Evolutionary conservation across 768 basidiomycete species (phyloP).

Genomic region (Cystobasidium tubakii): DNA sequence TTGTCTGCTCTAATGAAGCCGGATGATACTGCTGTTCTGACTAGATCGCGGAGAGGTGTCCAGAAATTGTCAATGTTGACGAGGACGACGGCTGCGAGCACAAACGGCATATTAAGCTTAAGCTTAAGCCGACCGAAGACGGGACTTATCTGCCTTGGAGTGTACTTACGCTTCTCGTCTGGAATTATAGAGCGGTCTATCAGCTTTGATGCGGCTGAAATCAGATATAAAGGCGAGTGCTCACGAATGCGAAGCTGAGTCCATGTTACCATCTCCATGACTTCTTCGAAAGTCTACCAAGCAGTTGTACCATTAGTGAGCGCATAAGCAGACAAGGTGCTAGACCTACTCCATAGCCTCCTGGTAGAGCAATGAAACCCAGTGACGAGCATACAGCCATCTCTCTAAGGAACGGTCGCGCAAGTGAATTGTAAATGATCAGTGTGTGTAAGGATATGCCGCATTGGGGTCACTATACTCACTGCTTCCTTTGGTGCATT

Average conservation of each 20-base stretch:
- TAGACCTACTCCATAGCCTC: constrained; percentile 64
- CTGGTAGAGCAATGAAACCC: constrained; percentile 83
- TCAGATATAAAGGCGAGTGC: too few species aligned
- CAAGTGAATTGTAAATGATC: constrained; percentile 58
- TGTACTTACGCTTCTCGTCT: constrained; percentile 38
- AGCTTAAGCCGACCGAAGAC: too few species aligned
- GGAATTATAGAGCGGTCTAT: not conserved
- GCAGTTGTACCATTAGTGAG: not conserved
- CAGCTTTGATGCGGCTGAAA: too few species aligned
- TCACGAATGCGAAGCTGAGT: constrained; percentile 76
- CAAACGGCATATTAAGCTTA: too few species aligned
- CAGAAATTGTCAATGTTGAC: constrained; percentile 81
- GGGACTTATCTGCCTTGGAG: not conserved
- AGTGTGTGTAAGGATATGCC: not conserved
- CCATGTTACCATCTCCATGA: constrained; percentile 83
- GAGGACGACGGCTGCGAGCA: constrained; percentile 66
- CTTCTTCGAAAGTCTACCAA: constrained; percentile 75
- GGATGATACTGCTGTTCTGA: constrained; percentile 61
- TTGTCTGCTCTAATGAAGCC: constrained; percentile 53
- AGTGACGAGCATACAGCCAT: constrained; percentile 71
- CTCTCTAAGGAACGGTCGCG: too few species aligned
- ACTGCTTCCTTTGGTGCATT: constrained; percentile 39
- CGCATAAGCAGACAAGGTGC: not conserved
- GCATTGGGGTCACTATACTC: not conserved
- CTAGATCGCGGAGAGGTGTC: constrained; percentile 69